These are phyloP conservation scores for Fraxinus nigra DNA, from an alignment of 305 asterid species.

Conservation along the genomic window DNA sequence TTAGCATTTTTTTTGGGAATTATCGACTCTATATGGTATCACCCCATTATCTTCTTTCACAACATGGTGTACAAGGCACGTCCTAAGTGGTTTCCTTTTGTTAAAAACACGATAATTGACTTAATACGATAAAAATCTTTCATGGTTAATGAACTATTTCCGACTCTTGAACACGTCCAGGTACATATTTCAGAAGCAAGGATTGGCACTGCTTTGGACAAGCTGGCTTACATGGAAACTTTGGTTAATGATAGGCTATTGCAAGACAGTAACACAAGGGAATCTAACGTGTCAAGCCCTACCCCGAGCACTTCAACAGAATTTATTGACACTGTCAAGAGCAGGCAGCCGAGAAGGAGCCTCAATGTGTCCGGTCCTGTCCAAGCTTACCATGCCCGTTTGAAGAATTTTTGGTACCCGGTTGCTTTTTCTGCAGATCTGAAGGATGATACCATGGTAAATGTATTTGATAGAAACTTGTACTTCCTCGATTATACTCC, in stretches of 20 bases:
- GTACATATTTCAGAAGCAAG: slow-evolving; percentile 93
- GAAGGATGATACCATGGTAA: slow-evolving; percentile 83
- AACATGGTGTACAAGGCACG: not conserved
- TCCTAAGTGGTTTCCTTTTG: not conserved
- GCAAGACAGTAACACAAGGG: slow-evolving; percentile 36
- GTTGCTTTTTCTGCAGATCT: slow-evolving; percentile 76
- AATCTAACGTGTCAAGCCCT: slow-evolving; percentile 21
- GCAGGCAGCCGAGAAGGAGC: slow-evolving; percentile 29
- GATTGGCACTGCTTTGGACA: slow-evolving; percentile 71
- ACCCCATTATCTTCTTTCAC: not conserved
- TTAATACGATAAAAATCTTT: not conserved
- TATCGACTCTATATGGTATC: not conserved
- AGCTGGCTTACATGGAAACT: slow-evolving; percentile 56
- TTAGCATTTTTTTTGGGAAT: not conserved
- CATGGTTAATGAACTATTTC: not conserved
- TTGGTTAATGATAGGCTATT: slow-evolving; percentile 51
- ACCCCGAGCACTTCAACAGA: slow-evolving; percentile 29
- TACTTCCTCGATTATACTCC: not conserved
- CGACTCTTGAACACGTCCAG: slow-evolving; percentile 42
- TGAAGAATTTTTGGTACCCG: slow-evolving; percentile 92
- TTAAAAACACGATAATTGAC: not conserved
- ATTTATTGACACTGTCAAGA: slow-evolving; percentile 15
- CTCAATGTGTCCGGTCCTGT: slow-evolving; percentile 59
- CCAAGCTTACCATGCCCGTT: slow-evolving; percentile 50
- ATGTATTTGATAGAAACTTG: slow-evolving; percentile 17